Evolutionary conservation across 768 basidiomycete species (phyloP).

Genomic region (Boletellus sp.): DNA sequence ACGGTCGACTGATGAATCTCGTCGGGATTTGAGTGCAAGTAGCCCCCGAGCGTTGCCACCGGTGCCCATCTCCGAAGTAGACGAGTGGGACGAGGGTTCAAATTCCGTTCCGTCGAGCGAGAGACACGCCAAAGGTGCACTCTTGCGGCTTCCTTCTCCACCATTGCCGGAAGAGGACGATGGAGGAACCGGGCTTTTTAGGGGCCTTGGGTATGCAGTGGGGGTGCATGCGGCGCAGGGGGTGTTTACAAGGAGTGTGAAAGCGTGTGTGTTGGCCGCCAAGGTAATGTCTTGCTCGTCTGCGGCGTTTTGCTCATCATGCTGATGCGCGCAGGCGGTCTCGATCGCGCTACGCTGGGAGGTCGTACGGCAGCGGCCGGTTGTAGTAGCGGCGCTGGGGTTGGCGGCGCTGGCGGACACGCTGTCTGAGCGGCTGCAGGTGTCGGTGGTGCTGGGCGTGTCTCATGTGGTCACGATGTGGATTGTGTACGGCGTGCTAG

Average conservation of each 20-base stretch:
- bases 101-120: background rate
- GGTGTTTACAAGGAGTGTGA: constrained; percentile 28
- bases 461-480: constrained; percentile 37
- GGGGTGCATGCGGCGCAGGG: constrained; percentile 14
- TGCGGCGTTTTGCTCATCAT: background rate
- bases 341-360: constrained; percentile 23
- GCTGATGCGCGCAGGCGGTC: constrained; percentile 16
- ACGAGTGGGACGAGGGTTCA: background rate
- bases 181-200: background rate
- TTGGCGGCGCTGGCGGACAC: constrained; percentile 44
- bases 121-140: constrained; percentile 10
- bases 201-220: background rate
- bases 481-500: constrained; percentile 2
- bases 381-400: constrained; percentile 28
- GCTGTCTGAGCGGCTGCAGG: constrained; percentile 37
- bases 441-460: constrained; percentile 37
- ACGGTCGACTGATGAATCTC: constrained; percentile 9
- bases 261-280: constrained; percentile 33
- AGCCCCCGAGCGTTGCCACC: constrained; percentile 18
- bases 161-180: background rate
- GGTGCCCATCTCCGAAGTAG: constrained; percentile 1
- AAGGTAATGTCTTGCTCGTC: constrained; percentile 27
- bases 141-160: constrained; percentile 16
- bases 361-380: constrained; percentile 22
- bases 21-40: constrained; percentile 11